Evolutionary conservation across 179 eudicot species (phyloP).

Genomic region (Beta lomatogona): DNA sequence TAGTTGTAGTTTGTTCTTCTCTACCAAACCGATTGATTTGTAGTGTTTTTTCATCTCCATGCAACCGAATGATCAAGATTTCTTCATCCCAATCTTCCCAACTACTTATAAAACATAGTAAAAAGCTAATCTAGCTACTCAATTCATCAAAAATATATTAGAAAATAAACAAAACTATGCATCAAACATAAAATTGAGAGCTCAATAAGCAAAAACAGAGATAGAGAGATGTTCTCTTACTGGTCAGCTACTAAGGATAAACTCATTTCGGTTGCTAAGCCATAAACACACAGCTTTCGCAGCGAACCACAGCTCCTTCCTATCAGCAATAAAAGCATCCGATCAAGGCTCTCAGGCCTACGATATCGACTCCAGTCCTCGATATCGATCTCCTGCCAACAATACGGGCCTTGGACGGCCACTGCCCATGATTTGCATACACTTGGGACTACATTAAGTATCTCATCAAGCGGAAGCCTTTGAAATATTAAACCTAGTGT

Average conservation of each 20-base stretch:
- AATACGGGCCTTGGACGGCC: conserved; percentile 69
- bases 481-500: conserved; percentile 69
- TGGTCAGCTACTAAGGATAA: conserved; percentile 62
- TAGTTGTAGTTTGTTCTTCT: neutral
- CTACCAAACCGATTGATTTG: no score
- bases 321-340: conserved; percentile 61
- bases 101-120: no score
- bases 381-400: conserved; percentile 84
- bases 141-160: neutral
- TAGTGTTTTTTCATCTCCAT: neutral
- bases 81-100: no score
- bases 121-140: neutral
- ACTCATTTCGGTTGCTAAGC: conserved; percentile 42
- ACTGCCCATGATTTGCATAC: conserved; percentile 77
- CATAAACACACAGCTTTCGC: conserved; percentile 60
- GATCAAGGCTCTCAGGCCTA: conserved; percentile 53
- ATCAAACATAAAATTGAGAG: neutral
- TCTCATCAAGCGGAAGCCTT: conserved; percentile 62
- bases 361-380: conserved; percentile 69
- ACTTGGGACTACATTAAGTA: conserved; percentile 56
- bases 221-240: conserved; percentile 42
- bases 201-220: neutral
- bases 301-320: conserved; percentile 64
- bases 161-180: neutral
- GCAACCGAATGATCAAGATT: neutral